phyloP scores from a whole-genome alignment of 2,329 filamentous ascomycete species.

The Blastomyces silverae region DNA sequence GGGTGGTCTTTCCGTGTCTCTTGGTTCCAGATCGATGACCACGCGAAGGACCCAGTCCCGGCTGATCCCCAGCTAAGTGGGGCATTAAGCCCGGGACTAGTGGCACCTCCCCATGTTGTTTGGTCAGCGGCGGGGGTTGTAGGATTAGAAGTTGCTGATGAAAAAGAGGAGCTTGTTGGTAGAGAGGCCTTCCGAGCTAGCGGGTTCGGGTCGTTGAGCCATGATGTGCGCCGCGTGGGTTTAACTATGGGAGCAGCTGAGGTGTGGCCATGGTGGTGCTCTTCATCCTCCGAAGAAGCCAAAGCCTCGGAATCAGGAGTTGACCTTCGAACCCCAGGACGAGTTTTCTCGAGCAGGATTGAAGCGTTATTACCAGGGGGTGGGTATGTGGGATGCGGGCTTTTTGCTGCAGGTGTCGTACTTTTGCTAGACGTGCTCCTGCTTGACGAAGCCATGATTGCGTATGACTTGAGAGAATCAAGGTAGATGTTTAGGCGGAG shows the following conservation, averaged over 20 bases:
- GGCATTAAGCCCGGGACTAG: conserved; percentile 35
- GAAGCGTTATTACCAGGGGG: conserved; percentile 55
- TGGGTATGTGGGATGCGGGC: conserved; percentile 41
- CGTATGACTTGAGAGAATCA: background rate
- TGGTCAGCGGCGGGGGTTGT: conserved; percentile 68
- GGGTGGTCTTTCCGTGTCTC: conserved; percentile 70
- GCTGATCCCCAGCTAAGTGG: conserved; percentile 42
- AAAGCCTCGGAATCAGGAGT: conserved; percentile 92
- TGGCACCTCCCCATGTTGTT: conserved; percentile 38
- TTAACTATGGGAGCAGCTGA: conserved; percentile 50
- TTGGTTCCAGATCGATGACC: conserved; percentile 75
- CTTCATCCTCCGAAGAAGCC: conserved; percentile 91
- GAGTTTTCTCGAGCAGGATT: conserved; percentile 66
- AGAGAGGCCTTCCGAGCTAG: conserved; percentile 70
- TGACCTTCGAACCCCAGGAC: conserved; percentile 62
- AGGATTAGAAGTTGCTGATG: conserved; percentile 71
- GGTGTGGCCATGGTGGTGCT: conserved; percentile 53
- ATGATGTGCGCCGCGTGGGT: conserved; percentile 67
- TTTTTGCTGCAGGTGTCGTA: conserved; percentile 23
- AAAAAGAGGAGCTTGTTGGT: conserved; percentile 63
- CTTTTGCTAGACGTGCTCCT: conserved; percentile 5
- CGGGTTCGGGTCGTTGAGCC: conserved; percentile 71
- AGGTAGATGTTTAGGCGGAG: background rate
- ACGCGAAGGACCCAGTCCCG: conserved; percentile 52
- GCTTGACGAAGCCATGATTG: conserved; percentile 15